Evolutionary conservation across 495 filamentous ascomycete genomes (phyloP).

Genomic region (Pyrenula massariospora): DNA sequence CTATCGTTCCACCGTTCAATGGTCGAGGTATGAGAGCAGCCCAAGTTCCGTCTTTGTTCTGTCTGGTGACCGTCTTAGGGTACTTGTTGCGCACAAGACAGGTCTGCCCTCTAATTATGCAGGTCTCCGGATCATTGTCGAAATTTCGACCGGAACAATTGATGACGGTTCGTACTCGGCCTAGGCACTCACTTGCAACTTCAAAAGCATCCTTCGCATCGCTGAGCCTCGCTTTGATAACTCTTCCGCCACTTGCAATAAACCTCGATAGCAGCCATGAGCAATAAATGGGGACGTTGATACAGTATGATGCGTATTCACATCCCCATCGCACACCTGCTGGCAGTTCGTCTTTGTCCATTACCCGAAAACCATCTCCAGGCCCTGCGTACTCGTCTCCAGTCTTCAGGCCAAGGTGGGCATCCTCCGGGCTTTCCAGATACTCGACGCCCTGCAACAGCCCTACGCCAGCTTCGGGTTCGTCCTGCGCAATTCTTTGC

Average conservation of each 20-base stretch:
- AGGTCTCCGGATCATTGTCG: conserved; percentile 12
- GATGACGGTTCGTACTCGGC: conserved; percentile 34
- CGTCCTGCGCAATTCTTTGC: conserved; percentile 20
- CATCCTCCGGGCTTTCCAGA: conserved; percentile 35
- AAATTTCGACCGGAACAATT: conserved; percentile 50
- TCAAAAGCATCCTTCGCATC: conserved; percentile 35
- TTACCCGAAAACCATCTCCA: conserved; percentile 28
- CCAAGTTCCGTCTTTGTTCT: conserved; percentile 48
- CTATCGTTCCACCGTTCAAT: conserved; percentile 46
- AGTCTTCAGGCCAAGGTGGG: conserved; percentile 26
- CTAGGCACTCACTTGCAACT: conserved; percentile 8
- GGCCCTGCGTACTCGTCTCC: conserved; percentile 29
- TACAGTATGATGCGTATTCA: conserved; percentile 42
- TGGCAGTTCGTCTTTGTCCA: conserved; percentile 28
- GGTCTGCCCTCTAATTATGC: conserved; percentile 20
- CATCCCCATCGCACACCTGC: conserved; percentile 40
- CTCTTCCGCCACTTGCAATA: conserved; percentile 33
- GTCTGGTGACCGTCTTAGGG: conserved; percentile 41
- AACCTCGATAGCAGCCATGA: conserved; percentile 41
- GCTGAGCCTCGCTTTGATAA: conserved; percentile 29
- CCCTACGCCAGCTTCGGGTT: conserved; percentile 40
- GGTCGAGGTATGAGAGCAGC: conserved; percentile 49
- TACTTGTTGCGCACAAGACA: conserved; percentile 32
- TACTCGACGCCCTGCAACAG: conserved; percentile 46
- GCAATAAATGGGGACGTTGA: conserved; percentile 54